A percentile compares a stretch with the other conserved stretches of the same genome.
phyloP scores from a whole-genome alignment of 768 basidiomycete genomes.

The Harrya chromipes region DNA sequence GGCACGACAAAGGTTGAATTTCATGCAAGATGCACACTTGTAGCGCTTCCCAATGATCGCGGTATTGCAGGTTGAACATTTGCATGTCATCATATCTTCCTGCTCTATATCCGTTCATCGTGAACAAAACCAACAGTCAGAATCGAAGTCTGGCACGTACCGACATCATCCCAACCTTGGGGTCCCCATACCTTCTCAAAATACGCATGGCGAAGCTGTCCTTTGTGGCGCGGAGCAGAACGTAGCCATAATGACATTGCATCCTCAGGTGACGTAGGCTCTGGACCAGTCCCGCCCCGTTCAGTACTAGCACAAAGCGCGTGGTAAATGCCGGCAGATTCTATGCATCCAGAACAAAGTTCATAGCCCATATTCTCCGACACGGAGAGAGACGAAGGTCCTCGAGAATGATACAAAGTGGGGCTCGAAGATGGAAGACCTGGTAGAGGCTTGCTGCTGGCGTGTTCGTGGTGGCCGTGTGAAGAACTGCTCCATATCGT shows the following conservation, averaged over 20 bases:
- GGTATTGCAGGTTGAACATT: constrained; percentile 81
- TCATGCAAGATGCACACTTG: constrained; percentile 80
- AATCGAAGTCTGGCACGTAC: constrained; percentile 42
- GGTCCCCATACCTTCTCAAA: constrained; percentile 84
- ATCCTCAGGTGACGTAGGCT: constrained; percentile 53
- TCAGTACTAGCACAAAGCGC: constrained; percentile 56
- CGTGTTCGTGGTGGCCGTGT: constrained; percentile 13
- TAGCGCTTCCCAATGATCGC: constrained; percentile 62
- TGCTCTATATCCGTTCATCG: constrained; percentile 50
- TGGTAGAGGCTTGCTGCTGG: constrained; percentile 44
- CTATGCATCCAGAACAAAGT: constrained; percentile 79
- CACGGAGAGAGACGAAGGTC: not conserved
- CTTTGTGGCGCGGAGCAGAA: constrained; percentile 68
- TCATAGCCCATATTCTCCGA: constrained; percentile 59
- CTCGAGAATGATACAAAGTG: constrained; percentile 7
- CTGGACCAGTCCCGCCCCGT: constrained; percentile 23
- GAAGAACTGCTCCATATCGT: constrained; percentile 12
- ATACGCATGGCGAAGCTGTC: constrained; percentile 80
- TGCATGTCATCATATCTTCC: constrained; percentile 57
- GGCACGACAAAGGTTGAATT: constrained; percentile 77
- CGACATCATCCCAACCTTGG: constrained; percentile 84
- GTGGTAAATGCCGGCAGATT: constrained; percentile 73
- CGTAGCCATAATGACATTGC: constrained; percentile 59
- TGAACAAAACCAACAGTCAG: not conserved
- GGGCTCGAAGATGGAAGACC: constrained; percentile 35